These are phyloP conservation scores for Chaetomiaceae sp. DNA, from an alignment of 2,329 filamentous ascomycete genomes.

Conservation along the genomic window DNA sequence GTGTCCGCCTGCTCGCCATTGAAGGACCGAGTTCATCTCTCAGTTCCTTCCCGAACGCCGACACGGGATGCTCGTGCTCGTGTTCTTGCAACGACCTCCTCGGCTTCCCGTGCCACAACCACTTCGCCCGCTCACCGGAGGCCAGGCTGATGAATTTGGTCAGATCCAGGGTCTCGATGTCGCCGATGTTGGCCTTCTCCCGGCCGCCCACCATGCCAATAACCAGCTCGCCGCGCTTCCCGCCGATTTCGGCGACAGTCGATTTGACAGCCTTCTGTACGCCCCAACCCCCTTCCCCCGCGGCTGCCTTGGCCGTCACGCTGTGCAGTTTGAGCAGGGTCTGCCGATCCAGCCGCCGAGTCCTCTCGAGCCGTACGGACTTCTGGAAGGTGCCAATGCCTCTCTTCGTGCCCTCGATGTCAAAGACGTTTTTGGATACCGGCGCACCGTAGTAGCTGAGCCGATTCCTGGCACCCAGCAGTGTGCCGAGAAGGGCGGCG, in stretches of 20 bases:
- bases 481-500: constrained; percentile 74
- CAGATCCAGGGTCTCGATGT: constrained; percentile 87
- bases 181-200: constrained; percentile 83
- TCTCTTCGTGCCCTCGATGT: constrained; percentile 72
- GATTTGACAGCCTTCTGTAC: constrained; percentile 94
- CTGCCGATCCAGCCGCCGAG: constrained; percentile 72
- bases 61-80: constrained; percentile 38
- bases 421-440: constrained; percentile 86
- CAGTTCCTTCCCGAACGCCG: constrained; percentile 51
- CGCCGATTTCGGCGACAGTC: constrained; percentile 86
- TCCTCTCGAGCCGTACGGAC: constrained; percentile 70
- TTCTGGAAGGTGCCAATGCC: constrained; percentile 89
- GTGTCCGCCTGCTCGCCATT: constrained; percentile 39
- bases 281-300: constrained; percentile 81
- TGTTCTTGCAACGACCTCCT: constrained; percentile 53
- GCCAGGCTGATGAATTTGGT: constrained; percentile 74
- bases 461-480: constrained; percentile 85
- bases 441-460: constrained; percentile 79
- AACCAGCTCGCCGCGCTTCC: constrained; percentile 89
- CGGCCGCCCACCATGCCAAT: constrained; percentile 87
- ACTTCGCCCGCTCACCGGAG: constrained; percentile 78
- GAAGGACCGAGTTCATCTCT: constrained; percentile 29
- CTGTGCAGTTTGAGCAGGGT: constrained; percentile 77
- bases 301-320: constrained; percentile 83
- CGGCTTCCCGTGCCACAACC: constrained; percentile 90